These are phyloP conservation scores for Aschersonia sp. DNA, from an alignment of 2,329 filamentous ascomycete genomes.

Conservation along the genomic window DNA sequence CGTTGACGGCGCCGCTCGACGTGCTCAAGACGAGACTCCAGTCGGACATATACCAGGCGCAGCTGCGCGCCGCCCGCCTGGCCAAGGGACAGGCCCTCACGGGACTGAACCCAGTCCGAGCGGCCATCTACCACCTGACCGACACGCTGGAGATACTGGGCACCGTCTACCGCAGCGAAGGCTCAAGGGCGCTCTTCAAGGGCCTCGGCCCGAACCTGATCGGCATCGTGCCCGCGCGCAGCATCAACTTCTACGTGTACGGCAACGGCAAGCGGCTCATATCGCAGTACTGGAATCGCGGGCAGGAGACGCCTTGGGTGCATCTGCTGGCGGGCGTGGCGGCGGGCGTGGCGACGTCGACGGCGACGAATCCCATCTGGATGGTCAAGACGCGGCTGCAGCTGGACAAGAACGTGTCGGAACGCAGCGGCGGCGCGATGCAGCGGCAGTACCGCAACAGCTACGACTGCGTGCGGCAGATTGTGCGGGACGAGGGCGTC, in stretches of 20 bases:
- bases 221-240: conserved; percentile 76
- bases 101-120: conserved; percentile 46
- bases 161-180: conserved; percentile 67
- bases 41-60: conserved; percentile 84
- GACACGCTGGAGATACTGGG: conserved; percentile 80
- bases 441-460: conserved; percentile 72
- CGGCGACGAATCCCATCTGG: conserved; percentile 93
- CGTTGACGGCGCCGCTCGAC: conserved; percentile 87
- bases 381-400: conserved; percentile 87
- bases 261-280: conserved; percentile 81
- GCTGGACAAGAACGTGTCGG: conserved; percentile 71
- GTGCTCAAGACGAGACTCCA: conserved; percentile 88
- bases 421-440: conserved; percentile 35
- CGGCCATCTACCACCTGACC: conserved; percentile 57
- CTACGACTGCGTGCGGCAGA: conserved; percentile 73
- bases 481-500: conserved; percentile 66
- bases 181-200: conserved; percentile 80
- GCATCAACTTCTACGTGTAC: conserved; percentile 90
- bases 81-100: conserved; percentile 34
- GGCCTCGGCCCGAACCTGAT: conserved; percentile 81
- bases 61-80: conserved; percentile 55
- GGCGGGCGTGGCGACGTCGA: conserved; percentile 75
- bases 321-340: conserved; percentile 63
- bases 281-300: conserved; percentile 57
- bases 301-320: conserved; percentile 56